These are phyloP conservation scores for Pholiota molesta DNA, from an alignment of 768 basidiomycete genomes.

Conservation along the genomic window DNA sequence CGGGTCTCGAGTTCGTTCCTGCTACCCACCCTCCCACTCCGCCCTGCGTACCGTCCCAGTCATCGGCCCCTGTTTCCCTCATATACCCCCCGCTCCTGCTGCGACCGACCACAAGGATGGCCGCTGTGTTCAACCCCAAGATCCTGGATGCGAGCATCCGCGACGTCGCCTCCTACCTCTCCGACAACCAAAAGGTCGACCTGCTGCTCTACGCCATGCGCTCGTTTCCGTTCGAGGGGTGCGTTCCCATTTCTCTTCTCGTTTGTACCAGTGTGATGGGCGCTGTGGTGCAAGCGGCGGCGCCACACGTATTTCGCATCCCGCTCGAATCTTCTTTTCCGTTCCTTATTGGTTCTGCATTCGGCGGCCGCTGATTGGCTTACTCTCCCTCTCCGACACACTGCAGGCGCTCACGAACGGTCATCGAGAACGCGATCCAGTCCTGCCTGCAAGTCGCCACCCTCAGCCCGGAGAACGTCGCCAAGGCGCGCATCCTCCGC, in stretches of 20 bases:
- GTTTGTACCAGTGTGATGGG: too few species aligned
- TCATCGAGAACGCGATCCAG: conserved; percentile 77
- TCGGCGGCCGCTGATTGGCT: background rate
- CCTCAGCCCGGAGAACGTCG: conserved; percentile 50
- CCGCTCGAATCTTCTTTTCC: background rate
- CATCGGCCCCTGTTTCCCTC: background rate
- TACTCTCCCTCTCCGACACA: background rate
- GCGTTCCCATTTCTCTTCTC: conserved; percentile 21
- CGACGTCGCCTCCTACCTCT: conserved; percentile 59
- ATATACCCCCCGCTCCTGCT: background rate
- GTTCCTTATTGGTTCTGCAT: background rate
- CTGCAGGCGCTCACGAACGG: conserved; percentile 55
- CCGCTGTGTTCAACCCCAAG: conserved; percentile 72
- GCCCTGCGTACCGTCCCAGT: background rate
- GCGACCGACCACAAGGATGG: conserved; percentile 37
- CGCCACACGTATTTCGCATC: too few species aligned
- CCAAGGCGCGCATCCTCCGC: conserved; percentile 65
- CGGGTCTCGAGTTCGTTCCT: too few species aligned
- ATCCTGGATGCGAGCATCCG: conserved; percentile 79
- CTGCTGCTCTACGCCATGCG: conserved; percentile 81
- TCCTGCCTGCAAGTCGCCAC: conserved; percentile 65
- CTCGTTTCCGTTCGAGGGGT: conserved; percentile 75
- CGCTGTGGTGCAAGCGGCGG: too few species aligned
- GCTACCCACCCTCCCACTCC: background rate
- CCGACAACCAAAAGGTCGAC: conserved; percentile 69